Evolutionary conservation across 2,329 filamentous ascomycete species (phyloP).

Genomic region (Aureobasidium sp.): DNA sequence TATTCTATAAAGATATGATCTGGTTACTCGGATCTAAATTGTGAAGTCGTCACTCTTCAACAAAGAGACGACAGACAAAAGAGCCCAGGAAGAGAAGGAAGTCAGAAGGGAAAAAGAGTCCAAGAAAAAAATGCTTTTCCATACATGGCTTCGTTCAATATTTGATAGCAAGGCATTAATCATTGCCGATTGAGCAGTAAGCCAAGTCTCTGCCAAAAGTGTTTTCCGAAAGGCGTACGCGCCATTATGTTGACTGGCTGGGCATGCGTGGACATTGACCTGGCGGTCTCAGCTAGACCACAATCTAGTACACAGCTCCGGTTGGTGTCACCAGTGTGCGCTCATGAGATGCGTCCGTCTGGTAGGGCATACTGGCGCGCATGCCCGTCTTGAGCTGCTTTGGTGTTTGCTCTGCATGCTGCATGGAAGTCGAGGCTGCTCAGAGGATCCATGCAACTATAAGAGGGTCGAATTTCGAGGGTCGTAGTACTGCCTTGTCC

Average conservation of each 20-base stretch:
- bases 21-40: neutral
- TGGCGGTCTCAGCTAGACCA: neutral
- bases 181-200: neutral
- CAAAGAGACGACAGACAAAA: neutral
- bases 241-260: neutral
- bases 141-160: constrained; percentile 3
- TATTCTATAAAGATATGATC: neutral
- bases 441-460: neutral
- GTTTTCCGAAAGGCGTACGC: neutral
- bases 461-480: neutral
- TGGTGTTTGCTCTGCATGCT: no score
- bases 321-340: neutral
- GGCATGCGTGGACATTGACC: neutral
- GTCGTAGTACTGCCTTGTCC: neutral
- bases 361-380: neutral
- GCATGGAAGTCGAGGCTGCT: neutral
- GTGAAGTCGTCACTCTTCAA: neutral
- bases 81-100: neutral
- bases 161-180: constrained; percentile 4
- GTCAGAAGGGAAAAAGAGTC: neutral
- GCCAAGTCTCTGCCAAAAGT: neutral
- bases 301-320: neutral
- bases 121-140: neutral
- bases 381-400: neutral
- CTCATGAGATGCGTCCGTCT: neutral